These are phyloP conservation scores for Botryococcus braunii DNA, from an alignment of 163 green algal genomes.

Conservation along the genomic window DNA sequence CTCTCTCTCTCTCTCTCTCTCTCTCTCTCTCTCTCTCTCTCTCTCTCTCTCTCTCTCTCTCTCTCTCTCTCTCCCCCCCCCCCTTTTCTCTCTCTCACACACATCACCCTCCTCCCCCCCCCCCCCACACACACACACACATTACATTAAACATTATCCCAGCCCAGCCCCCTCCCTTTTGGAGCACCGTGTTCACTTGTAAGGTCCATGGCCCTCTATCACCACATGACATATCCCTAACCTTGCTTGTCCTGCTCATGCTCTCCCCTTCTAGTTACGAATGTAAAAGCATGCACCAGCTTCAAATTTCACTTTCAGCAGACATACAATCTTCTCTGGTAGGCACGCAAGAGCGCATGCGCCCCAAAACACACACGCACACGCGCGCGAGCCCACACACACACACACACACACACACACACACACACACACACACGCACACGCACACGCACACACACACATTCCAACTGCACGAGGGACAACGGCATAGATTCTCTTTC, in stretches of 20 bases:
- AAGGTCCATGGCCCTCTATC: too few species aligned
- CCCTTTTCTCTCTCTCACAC: not conserved
- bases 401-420: not conserved
- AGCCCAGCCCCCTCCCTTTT: not conserved
- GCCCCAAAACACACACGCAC: not conserved
- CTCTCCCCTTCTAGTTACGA: too few species aligned
- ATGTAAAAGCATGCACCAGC: too few species aligned
- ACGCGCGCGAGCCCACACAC: not conserved
- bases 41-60: not conserved
- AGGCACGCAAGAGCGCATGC: not conserved
- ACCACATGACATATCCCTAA: too few species aligned
- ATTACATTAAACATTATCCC: not conserved
- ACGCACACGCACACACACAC: not conserved
- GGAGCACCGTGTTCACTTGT: too few species aligned
- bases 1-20: too few species aligned
- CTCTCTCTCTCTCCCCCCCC: not conserved
- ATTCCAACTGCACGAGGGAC: not conserved
- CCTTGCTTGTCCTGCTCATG: too few species aligned
- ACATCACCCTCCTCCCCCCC: too few species aligned
- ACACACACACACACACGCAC: not conserved
- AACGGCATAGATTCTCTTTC: too few species aligned
- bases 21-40: not conserved
- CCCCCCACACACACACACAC: not conserved
- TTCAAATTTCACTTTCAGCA: too few species aligned
- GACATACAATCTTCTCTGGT: too few species aligned